Conservation (phyloP, 495 filamentous ascomycete species). For the Podospora fimiseda region DNA sequence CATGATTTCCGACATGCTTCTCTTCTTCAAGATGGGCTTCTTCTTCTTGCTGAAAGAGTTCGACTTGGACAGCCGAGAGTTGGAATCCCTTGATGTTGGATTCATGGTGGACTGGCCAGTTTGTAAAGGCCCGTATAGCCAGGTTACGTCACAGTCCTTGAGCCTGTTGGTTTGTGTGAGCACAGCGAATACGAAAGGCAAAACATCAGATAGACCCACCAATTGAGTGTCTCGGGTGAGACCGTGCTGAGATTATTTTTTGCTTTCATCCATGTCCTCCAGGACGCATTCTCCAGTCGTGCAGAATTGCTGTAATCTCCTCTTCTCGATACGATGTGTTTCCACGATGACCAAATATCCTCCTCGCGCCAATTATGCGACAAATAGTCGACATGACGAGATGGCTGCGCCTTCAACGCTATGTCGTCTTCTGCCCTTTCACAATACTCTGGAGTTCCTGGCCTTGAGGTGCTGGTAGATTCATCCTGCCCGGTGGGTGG, state of each 20-base stretch:
- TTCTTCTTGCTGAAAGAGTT: constrained; percentile 67
- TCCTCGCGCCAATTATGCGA: constrained; percentile 95
- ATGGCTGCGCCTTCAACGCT: constrained; percentile 68
- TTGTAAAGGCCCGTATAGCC: constrained; percentile 92
- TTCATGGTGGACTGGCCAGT: constrained; percentile 45
- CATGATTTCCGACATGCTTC: constrained; percentile 92
- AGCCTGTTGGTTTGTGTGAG: constrained; percentile 52
- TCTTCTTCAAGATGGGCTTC: constrained; percentile 95
- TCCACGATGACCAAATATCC: constrained; percentile 97
- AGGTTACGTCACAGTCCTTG: constrained; percentile 96
- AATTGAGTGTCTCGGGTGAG: constrained; percentile 83
- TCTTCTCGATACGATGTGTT: constrained; percentile 74
- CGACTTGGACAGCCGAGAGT: constrained; percentile 60
- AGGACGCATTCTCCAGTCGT: constrained; percentile 91
- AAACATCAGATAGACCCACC: constrained; percentile 47
- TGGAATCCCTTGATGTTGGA: constrained; percentile 48
- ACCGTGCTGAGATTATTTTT: constrained; percentile 81
- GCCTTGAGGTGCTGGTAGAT: constrained; percentile 40
- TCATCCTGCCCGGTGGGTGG: constrained; percentile 40
- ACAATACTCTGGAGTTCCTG: constrained; percentile 35
- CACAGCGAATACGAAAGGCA: constrained; percentile 15
- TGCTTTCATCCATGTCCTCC: constrained; percentile 94
- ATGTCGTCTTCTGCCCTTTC: constrained; percentile 75
- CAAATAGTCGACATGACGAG: constrained; percentile 91
- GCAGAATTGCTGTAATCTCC: constrained; percentile 73